Base-by-base conservation (phyloP, 2,329 filamentous ascomycete genomes). In the Emericellopsis atlantica region DNA sequence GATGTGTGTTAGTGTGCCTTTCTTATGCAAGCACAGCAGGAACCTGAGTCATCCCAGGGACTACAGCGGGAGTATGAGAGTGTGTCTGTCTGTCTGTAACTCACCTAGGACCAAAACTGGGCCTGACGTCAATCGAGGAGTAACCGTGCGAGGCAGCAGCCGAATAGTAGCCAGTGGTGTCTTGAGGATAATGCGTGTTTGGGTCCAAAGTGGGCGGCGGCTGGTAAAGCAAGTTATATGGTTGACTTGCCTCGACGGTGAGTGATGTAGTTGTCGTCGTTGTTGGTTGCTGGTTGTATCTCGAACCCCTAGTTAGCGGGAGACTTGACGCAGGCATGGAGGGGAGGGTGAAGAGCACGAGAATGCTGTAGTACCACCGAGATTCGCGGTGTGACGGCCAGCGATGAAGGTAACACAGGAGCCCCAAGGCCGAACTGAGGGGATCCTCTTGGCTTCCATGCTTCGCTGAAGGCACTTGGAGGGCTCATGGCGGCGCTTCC, bases 31-130 rank as follows among this genome's bases (percentile, higher is more conserved):
- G 36, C 18, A 5, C 12, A 24, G n/a, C 36, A 21, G 16, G 7
- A 22, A 37, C 9, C n/a, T n/a, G 21, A 37, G 7, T n/a, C 36
- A n/a, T 37, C 3, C 14, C n/a, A 36, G 34, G 6, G 42, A 42
- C 36, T 24, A 22, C n/a, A 40, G 37, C 44, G 14, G 32, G 26
- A 34, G 16, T 36, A 39, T n/a, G 4, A 29, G 36, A 29, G 26
- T 4, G 12, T 12, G 12, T 29, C 4, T 29, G 26, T 12, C 8
- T 12, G 12, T 29, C 26, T 29, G 26, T 12, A 18, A 72, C 71
- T 49, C 70, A 77, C 73, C 64, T 72, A 50, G 70, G 69, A 53
- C 62, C 66, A 52, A 76, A 59, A 52, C 71, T 69, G 52, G 70
- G 61, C 56, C 72, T 69, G 51, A 69, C 61, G 60, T 75, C 72